phyloP scores from a whole-genome alignment of 768 basidiomycete species.

The Russula compacta region DNA sequence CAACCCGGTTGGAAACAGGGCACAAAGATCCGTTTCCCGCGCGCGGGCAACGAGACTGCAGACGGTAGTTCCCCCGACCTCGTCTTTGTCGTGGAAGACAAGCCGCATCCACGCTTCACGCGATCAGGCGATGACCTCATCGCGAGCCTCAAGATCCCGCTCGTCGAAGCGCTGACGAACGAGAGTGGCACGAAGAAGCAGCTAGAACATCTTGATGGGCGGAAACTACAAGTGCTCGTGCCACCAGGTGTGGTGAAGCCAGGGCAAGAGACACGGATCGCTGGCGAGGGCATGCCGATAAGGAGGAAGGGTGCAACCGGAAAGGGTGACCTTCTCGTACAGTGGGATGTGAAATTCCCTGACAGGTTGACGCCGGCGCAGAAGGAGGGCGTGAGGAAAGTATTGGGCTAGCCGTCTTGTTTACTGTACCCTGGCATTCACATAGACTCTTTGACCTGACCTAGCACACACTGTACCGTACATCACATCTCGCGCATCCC shows the following conservation, averaged over 20 bases:
- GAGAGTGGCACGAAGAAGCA: constrained; percentile 38
- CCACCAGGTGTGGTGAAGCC: constrained; percentile 71
- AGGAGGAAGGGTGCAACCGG: constrained; percentile 60
- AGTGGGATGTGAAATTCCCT: constrained; percentile 83
- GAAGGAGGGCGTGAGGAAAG: constrained; percentile 70
- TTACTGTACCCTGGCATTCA: not conserved
- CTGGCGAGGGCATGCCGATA: constrained; percentile 87
- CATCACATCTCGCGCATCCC: not conserved
- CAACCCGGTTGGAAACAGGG: constrained; percentile 94
- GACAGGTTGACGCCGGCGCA: constrained; percentile 62
- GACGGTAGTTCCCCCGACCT: constrained; percentile 73
- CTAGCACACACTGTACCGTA: not conserved
- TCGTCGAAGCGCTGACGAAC: constrained; percentile 78
- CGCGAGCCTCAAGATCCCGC: constrained; percentile 50
- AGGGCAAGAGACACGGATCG: constrained; percentile 57
- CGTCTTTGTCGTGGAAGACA: constrained; percentile 97
- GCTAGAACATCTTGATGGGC: constrained; percentile 70
- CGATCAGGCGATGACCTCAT: constrained; percentile 78
- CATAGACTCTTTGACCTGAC: not conserved
- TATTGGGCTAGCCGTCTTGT: constrained; percentile 34
- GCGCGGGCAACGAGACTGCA: constrained; percentile 72
- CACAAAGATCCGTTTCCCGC: constrained; percentile 86
- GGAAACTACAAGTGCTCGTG: constrained; percentile 57
- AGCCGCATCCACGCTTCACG: constrained; percentile 67
- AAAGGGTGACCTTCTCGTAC: constrained; percentile 79